Evolutionary conservation across 2,329 filamentous ascomycete species (phyloP).

Genomic region (Domatiomyces globalis): DNA sequence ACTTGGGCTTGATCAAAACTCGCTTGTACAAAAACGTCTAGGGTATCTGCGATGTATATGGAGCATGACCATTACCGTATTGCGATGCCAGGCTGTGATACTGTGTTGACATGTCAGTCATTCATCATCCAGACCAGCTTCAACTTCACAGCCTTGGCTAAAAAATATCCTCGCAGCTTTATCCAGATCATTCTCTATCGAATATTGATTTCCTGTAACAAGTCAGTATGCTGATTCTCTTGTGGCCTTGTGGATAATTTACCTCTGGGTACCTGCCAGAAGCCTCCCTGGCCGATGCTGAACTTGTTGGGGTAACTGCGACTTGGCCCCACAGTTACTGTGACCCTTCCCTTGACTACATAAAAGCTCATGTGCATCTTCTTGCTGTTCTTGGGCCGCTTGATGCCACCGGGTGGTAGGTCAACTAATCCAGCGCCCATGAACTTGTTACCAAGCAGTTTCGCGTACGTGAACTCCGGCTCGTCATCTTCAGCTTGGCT

Average conservation of each 20-base stretch:
- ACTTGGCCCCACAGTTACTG: constrained; percentile 58
- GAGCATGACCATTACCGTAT: not conserved
- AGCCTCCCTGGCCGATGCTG: constrained; percentile 70
- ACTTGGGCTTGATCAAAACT: not conserved
- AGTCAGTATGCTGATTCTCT: not conserved
- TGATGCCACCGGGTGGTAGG: constrained; percentile 66
- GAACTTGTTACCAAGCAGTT: constrained; percentile 70
- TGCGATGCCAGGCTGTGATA: no score
- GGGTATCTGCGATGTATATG: not conserved
- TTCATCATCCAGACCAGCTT: constrained; percentile 1
- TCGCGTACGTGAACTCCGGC: constrained; percentile 69
- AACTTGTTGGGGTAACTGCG: constrained; percentile 46
- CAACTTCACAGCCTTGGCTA: constrained; percentile 58
- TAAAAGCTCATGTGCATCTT: constrained; percentile 98
- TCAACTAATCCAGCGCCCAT: constrained; percentile 86
- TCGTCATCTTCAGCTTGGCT: constrained; percentile 3
- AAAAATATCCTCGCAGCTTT: constrained; percentile 73
- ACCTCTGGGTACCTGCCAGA: constrained; percentile 94
- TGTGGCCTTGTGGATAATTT: constrained; percentile 26
- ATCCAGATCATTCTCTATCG: constrained; percentile 59
- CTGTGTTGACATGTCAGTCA: not conserved
- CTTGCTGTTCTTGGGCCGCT: constrained; percentile 79
- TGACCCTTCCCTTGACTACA: constrained; percentile 67
- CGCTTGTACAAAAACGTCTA: not conserved
- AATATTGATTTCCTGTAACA: constrained; percentile 72